Percentiles rank a stretch among this genome's conserved stretches.
Evolutionary conservation across 1,284 basidiomycete genomes (phyloP).

Genomic region (Tilletia setariae): DNA sequence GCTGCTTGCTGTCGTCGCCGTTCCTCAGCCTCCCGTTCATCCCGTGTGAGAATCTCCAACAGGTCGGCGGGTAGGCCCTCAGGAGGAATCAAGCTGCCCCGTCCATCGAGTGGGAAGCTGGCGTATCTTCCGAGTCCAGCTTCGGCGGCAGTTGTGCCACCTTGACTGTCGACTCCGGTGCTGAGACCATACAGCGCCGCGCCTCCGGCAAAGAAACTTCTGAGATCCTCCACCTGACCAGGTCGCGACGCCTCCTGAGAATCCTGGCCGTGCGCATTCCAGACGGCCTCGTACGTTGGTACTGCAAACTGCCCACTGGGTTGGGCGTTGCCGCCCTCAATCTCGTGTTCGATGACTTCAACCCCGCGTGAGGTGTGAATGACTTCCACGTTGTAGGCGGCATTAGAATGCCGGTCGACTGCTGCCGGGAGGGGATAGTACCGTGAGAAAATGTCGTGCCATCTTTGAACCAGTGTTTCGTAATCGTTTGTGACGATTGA

Average conservation of each 20-base stretch:
- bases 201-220: slow-evolving; percentile 56
- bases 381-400: slow-evolving; percentile 32
- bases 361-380: slow-evolving; percentile 39
- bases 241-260: not conserved
- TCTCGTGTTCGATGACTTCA: slow-evolving; percentile 54
- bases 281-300: slow-evolving; percentile 68
- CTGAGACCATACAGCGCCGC: slow-evolving; percentile 9
- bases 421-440: slow-evolving; percentile 64
- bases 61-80: slow-evolving; percentile 42
- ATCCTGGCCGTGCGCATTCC: slow-evolving; percentile 60
- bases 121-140: slow-evolving; percentile 64
- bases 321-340: slow-evolving; percentile 20
- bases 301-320: slow-evolving; percentile 63
- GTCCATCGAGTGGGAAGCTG: slow-evolving; percentile 76
- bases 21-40: slow-evolving; percentile 27
- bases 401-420: slow-evolving; percentile 19
- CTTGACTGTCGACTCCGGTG: slow-evolving; percentile 59
- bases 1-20: slow-evolving; percentile 17
- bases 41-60: slow-evolving; percentile 24
- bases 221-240: slow-evolving; percentile 69
- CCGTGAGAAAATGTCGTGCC: slow-evolving; percentile 84
- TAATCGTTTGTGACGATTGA: slow-evolving; percentile 64
- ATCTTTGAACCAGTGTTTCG: slow-evolving; percentile 74
- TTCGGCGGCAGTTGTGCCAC: slow-evolving; percentile 16
- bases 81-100: slow-evolving; percentile 76